A percentile compares a stretch with the other conserved stretches of the same genome.
phyloP scores from a whole-genome alignment of 352 stramenopile genomes.

The Globisporangium parvum region DNA sequence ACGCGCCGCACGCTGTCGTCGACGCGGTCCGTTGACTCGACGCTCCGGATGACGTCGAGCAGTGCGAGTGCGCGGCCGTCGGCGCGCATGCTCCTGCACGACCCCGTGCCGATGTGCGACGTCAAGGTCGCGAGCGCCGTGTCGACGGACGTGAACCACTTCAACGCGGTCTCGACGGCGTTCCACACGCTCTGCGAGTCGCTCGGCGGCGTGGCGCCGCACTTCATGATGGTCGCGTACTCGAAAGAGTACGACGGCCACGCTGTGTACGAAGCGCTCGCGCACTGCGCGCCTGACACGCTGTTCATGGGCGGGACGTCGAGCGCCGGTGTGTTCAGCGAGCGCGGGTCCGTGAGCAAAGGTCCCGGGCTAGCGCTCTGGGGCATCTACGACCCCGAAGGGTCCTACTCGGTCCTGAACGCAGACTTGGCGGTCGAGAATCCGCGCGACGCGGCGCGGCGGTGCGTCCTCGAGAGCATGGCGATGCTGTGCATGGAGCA shows the following conservation, averaged over 20 bases:
- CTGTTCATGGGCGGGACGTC: constrained; percentile 81
- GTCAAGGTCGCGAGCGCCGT: constrained; percentile 71
- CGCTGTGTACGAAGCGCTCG: constrained; percentile 51
- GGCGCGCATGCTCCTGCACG: constrained; percentile 10
- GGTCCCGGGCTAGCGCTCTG: constrained; percentile 56
- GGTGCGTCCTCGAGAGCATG: constrained; percentile 65
- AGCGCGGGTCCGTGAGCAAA: constrained; percentile 25
- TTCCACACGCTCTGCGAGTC: constrained; percentile 52
- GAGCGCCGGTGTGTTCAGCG: constrained; percentile 56
- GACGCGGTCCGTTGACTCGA: constrained; percentile 11
- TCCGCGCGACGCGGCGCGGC: constrained; percentile 52
- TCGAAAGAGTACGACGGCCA: constrained; percentile 52
- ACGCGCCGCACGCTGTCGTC: constrained; percentile 7
- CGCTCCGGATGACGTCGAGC: constrained; percentile 15
- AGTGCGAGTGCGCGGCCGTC: neutral
- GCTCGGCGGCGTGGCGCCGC: constrained; percentile 52
- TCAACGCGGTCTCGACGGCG: constrained; percentile 39
- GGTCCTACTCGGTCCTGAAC: constrained; percentile 74
- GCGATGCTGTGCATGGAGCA: constrained; percentile 64
- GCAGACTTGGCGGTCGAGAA: constrained; percentile 50
- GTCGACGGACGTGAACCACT: constrained; percentile 54
- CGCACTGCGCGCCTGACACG: constrained; percentile 55
- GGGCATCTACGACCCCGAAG: constrained; percentile 80
- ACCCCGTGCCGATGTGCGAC: constrained; percentile 16
- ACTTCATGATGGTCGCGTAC: constrained; percentile 82